These are phyloP conservation scores for Oryza brachyantha DNA, from an alignment of 176 grass and related monocot species.

Conservation along the genomic window DNA sequence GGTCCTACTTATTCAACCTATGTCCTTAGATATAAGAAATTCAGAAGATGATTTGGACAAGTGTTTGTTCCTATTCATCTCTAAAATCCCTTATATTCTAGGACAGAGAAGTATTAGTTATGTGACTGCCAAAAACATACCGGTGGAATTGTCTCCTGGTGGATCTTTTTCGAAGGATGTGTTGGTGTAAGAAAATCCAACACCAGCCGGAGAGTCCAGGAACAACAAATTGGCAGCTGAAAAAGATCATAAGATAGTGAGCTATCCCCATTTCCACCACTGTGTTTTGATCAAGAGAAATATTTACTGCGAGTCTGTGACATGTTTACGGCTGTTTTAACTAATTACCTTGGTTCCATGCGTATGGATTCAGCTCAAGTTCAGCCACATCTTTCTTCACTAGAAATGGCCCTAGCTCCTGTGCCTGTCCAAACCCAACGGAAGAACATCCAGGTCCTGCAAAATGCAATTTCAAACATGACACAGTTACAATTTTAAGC, in stretches of 20 bases:
- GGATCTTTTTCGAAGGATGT: constrained; percentile 51
- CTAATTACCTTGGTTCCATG: constrained; percentile 75
- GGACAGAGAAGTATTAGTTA: background rate
- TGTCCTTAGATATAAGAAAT: too few species aligned
- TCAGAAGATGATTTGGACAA: too few species aligned
- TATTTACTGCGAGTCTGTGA: background rate
- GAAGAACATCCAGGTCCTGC: constrained; percentile 72
- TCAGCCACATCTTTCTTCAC: constrained; percentile 73
- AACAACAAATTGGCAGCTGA: constrained; percentile 81
- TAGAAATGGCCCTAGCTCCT: constrained; percentile 72
- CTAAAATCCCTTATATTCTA: too few species aligned
- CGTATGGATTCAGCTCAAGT: constrained; percentile 53
- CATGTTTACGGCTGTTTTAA: background rate
- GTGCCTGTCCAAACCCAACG: constrained; percentile 59
- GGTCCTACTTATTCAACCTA: too few species aligned
- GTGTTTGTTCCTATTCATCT: too few species aligned
- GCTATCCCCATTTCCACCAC: background rate
- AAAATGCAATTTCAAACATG: background rate
- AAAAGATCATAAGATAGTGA: constrained; percentile 16
- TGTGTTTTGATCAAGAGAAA: background rate
- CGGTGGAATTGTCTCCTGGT: constrained; percentile 75
- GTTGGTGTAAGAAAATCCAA: constrained; percentile 88
- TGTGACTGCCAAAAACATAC: constrained; percentile 3
- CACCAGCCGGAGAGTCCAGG: constrained; percentile 80
- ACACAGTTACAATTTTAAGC: background rate